Evolutionary conservation across 2,329 filamentous ascomycete genomes (phyloP), one percentile per base, ranked within the genome.

Genomic region (Microthyrium microscopicum): DNA sequence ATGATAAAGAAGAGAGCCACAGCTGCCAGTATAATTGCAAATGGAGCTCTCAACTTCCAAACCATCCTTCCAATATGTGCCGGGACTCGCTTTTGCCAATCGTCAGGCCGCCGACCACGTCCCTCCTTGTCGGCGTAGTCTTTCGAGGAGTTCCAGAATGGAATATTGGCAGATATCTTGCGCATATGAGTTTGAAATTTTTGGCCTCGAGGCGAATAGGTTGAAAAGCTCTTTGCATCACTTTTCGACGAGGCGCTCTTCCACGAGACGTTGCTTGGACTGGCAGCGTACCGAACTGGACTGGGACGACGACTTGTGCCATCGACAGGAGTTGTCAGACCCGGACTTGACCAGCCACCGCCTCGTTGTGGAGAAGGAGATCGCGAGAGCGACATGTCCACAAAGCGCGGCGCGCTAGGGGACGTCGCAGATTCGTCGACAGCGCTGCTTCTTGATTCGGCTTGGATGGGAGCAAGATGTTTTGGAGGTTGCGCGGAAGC

Each of bases 301-400:
- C 74, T 83, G 24, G 72, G 71, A 43, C 70, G 68, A 40, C 77
- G 77, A 52, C 77, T 81, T 38, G 60, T 54, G 34, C 48, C 47
- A 35, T 57, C 56, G 45, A 57, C 62, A 42, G 71, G 73, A 39
- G 78, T 73, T 49, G 72, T 77, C 50, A 82, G 66, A 42, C 76
- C 81, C 36, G 79, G 83, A 57, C 77, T 89, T 36, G 81, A 73
- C 85, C 87, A 94, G 46, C 84, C 84, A 50, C 82, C 83, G 47
- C 79, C 78, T 40, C 74, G 77, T 41, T 73, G 69, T 40, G 85
- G 87, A 36, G 83, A 93, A 32, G 85, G 82, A 50, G 82, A 91
- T 57, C 83, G 74, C 44, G 84, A 89, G 41, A 87, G 61, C 44
- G 80, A 80, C 85, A 93, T 93, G 47, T 31, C 27, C 20, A 19